phyloP scores from a whole-genome alignment of 805 yeast genomes.

The Tetrapisispora iriomotensis region DNA sequence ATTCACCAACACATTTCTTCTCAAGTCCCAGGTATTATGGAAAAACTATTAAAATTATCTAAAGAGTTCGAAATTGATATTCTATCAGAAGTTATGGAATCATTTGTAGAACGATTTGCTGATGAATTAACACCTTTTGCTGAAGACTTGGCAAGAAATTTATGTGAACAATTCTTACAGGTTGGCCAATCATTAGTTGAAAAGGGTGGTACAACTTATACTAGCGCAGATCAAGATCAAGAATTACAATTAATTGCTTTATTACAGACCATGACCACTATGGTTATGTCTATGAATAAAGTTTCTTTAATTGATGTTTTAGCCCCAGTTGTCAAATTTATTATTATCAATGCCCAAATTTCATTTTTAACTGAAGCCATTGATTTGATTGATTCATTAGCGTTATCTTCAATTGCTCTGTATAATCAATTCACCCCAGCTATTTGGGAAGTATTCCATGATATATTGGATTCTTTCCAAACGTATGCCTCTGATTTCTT shows the following conservation, averaged over 20 bases:
- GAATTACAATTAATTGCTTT: constrained; percentile 61
- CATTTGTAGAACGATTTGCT: constrained; percentile 80
- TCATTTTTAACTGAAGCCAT: constrained; percentile 53
- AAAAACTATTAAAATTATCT: constrained; percentile 62
- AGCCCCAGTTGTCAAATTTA: constrained; percentile 49
- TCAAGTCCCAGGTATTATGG: constrained; percentile 75
- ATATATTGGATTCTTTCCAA: constrained; percentile 44
- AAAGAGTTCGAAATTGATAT: constrained; percentile 79
- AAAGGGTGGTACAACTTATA: constrained; percentile 27
- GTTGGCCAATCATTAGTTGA: constrained; percentile 50
- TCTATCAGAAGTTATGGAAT: constrained; percentile 86
- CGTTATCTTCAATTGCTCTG: constrained; percentile 39
- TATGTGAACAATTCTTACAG: constrained; percentile 52
- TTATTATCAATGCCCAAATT: constrained; percentile 48
- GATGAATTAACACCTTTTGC: constrained; percentile 87
- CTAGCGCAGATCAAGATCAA: constrained; percentile 44
- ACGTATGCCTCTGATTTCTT: constrained; percentile 52
- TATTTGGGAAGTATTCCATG: constrained; percentile 44
- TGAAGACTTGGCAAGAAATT: constrained; percentile 46
- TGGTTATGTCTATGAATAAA: constrained; percentile 55
- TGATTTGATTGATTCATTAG: constrained; percentile 50
- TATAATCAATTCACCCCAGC: constrained; percentile 38
- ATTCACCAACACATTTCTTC: constrained; percentile 61
- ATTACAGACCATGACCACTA: constrained; percentile 62
- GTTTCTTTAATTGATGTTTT: constrained; percentile 46